phyloP scores from a whole-genome alignment of 1,284 basidiomycete species.

The Butyriboletus appendiculatus region DNA sequence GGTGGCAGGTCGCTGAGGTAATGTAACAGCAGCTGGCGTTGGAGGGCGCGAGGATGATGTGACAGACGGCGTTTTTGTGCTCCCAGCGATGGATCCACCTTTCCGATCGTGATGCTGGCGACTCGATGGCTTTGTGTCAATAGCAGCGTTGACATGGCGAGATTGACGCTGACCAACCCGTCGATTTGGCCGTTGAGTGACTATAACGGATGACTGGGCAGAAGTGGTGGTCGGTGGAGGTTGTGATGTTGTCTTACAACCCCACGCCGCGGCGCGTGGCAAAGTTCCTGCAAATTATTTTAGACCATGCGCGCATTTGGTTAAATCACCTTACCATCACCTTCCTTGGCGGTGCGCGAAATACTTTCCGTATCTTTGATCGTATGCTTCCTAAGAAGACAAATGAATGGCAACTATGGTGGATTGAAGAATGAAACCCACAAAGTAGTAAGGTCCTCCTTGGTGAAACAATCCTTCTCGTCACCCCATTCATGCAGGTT shows the following conservation, averaged over 20 bases:
- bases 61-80: constrained; percentile 48
- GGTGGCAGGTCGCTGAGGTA: constrained; percentile 48
- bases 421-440: constrained; percentile 42
- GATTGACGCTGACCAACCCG: constrained; percentile 45
- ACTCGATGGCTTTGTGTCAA: constrained; percentile 40
- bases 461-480: constrained; percentile 95
- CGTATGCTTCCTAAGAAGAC: constrained; percentile 69
- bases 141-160: constrained; percentile 34
- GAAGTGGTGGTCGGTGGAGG: constrained; percentile 17
- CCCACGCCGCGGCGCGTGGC: constrained; percentile 87
- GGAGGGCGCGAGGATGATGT: constrained; percentile 65
- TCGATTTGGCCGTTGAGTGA: constrained; percentile 40
- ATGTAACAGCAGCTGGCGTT: constrained; percentile 48
- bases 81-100: constrained; percentile 25
- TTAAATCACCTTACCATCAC: constrained; percentile 52
- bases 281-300: constrained; percentile 44
- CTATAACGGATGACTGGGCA: constrained; percentile 27
- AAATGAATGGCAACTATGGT: constrained; percentile 17
- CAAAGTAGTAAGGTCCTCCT: constrained; percentile 89
- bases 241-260: constrained; percentile 47
- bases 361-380: constrained; percentile 82
- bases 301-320: constrained; percentile 1
- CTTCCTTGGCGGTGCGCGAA: constrained; percentile 54
- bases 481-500: constrained; percentile 98
- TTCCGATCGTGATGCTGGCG: constrained; percentile 43